Conservation (phyloP, 2,329 filamentous ascomycete genomes). For the Diaporthe aspalathi region DNA sequence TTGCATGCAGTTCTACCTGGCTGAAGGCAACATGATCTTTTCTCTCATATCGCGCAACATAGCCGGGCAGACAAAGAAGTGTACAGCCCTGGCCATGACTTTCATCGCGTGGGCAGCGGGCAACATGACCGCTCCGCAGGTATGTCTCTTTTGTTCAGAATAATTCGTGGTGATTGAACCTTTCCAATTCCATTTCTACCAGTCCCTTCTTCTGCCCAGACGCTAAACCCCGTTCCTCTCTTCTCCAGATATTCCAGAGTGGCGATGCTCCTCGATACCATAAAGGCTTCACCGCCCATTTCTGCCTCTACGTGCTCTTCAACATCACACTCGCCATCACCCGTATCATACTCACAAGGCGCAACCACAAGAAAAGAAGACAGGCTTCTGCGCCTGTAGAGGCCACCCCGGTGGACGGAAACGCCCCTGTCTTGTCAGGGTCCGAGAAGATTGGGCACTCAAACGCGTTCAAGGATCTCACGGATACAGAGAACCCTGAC, state of each 20-base stretch:
- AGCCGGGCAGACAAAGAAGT: slow-evolving; percentile 58
- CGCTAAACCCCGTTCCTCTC: neutral
- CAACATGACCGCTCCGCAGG: slow-evolving; percentile 55
- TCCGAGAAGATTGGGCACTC: slow-evolving; percentile 39
- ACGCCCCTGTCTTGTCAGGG: neutral
- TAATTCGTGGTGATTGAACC: no score
- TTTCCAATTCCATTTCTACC: no score
- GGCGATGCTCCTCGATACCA: slow-evolving; percentile 41
- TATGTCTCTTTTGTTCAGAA: neutral
- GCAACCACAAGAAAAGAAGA: slow-evolving; percentile 42
- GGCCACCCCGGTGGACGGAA: neutral
- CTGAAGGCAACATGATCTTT: slow-evolving; percentile 55
- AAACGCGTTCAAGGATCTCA: slow-evolving; percentile 41
- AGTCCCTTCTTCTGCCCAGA: no score
- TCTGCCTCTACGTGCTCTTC: slow-evolving; percentile 50
- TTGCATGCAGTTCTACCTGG: slow-evolving; percentile 57
- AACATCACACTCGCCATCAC: slow-evolving; percentile 46
- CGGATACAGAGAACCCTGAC: slow-evolving; percentile 41
- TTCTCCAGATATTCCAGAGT: slow-evolving; percentile 40
- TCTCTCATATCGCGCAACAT: slow-evolving; percentile 56
- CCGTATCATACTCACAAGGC: slow-evolving; percentile 43
- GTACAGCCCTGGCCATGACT: slow-evolving; percentile 53
- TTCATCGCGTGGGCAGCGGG: slow-evolving; percentile 56
- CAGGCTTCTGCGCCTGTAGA: slow-evolving; percentile 24
- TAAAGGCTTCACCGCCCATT: slow-evolving; percentile 50